Base-by-base conservation (phyloP, 108 stramenopile genomes). In the Aurantiochytrium sp. region DNA sequence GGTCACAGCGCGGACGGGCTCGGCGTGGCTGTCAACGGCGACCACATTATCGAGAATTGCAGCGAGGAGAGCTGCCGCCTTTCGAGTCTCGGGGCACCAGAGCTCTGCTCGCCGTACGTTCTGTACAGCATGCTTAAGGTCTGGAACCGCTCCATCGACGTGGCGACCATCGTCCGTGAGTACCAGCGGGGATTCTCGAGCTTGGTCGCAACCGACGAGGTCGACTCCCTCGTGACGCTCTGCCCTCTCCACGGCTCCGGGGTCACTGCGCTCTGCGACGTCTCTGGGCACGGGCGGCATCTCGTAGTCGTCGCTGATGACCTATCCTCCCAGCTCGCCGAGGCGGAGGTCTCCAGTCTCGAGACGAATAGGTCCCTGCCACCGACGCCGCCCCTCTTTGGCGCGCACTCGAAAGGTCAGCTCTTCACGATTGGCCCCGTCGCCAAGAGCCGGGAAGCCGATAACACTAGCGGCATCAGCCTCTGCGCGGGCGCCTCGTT, bases 201-300 rank as follows among this genome's bases (percentile, higher is more conserved):
- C 34, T 8, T 2, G 10, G 32, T 65, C 1, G 19, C 6, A 8
- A 27, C 34, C 27, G 59, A 65, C 8, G 59, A 65, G 59, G 59
- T 34, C 10, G 59, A 27, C 42, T 27, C 42, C 12, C 73, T 48
- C 3, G 6, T 41, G 36, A 24, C 73, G 36, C 12, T 81, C 17
- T 81, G 45, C 73, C 73, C 73, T 37, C 73, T 81, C 27, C 73
- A 81, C 12, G 73, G 73, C n/a, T 6, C 17, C 19, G 73, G 42
- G 10, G 36, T 24, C 6, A 48, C 45, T n/a, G 45, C 73, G 21
- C 3, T 81, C 21, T 81, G 39, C 45, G 73, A 81, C 73, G 73
- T 81, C 17, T 65, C 59, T 65, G 59, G 59, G 8, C 27, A 65
- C 19, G 34, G 19, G 6, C 27, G 59, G 10, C 59, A 65, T 27